These are phyloP conservation scores for Schizophyllum amplum DNA, from an alignment of 1,284 basidiomycete genomes.

Conservation along the genomic window DNA sequence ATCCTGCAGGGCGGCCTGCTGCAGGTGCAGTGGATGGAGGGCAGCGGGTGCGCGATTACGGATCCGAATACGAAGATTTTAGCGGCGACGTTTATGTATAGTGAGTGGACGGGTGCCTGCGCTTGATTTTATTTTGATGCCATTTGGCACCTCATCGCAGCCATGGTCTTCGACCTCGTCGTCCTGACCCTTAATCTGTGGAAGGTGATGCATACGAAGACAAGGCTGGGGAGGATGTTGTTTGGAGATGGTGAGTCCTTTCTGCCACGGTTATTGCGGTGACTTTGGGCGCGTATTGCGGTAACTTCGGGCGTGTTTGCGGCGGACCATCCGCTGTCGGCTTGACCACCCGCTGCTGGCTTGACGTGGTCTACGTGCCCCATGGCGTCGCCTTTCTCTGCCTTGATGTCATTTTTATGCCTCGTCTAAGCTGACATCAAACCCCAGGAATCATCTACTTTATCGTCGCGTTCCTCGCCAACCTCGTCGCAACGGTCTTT, in stretches of 20 bases:
- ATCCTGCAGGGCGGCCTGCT: slow-evolving; percentile 62
- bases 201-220: slow-evolving; percentile 35
- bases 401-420: too few species aligned
- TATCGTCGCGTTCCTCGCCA: slow-evolving; percentile 8
- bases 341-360: too few species aligned
- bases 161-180: slow-evolving; percentile 64
- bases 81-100: slow-evolving; percentile 59
- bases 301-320: too few species aligned
- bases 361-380: too few species aligned
- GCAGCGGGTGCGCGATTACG: slow-evolving; percentile 42
- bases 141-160: neutral
- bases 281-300: too few species aligned
- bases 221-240: slow-evolving; percentile 13
- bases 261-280: too few species aligned
- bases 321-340: too few species aligned
- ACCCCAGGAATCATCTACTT: slow-evolving; percentile 7
- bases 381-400: too few species aligned
- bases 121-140: too few species aligned
- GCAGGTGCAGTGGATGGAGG: slow-evolving; percentile 42
- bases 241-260: slow-evolving; percentile 11
- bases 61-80: slow-evolving; percentile 50
- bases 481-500: slow-evolving; percentile 31
- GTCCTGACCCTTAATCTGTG: slow-evolving; percentile 52
- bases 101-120: neutral
- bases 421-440: too few species aligned